A percentile compares a stretch with the other conserved stretches of the same genome.
phyloP scores from a whole-genome alignment of 176 grass and related monocot species.

The Carex parvula region DNA sequence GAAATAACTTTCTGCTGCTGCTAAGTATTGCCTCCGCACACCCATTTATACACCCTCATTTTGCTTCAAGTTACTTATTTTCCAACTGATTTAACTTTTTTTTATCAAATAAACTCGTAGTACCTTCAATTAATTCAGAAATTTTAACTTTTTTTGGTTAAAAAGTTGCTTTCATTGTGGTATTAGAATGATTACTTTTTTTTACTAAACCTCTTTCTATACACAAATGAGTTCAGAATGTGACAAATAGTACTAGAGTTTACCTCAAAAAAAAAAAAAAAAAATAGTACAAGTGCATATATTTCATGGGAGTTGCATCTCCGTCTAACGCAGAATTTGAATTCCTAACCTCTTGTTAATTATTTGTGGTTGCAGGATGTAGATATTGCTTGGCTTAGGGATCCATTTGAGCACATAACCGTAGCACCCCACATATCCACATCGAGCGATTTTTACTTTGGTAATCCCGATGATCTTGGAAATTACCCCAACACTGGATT shows the following conservation, averaged over 20 bases:
- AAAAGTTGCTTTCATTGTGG: background rate
- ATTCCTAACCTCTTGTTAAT: background rate
- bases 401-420: conserved; percentile 69
- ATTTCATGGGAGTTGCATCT: background rate
- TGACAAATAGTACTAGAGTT: background rate
- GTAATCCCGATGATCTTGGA: conserved; percentile 53
- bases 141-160: background rate
- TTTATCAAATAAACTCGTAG: background rate
- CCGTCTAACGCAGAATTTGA: background rate
- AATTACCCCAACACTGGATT: conserved; percentile 88
- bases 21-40: background rate
- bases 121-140: background rate
- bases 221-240: background rate
- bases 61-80: background rate
- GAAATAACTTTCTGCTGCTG: background rate
- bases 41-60: background rate
- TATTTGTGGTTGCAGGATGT: conserved; percentile 39
- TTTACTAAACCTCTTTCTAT: background rate
- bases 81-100: background rate
- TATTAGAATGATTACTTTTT: background rate
- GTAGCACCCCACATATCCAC: conserved; percentile 55
- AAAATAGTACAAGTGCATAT: background rate
- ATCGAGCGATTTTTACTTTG: conserved; percentile 86
- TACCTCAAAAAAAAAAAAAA: too few species aligned
- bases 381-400: conserved; percentile 67